A percentile compares a stretch with the other conserved stretches of the same genome.
Conservation (phyloP, 2,329 filamentous ascomycete genomes). For the Colletotrichum somersetense region DNA sequence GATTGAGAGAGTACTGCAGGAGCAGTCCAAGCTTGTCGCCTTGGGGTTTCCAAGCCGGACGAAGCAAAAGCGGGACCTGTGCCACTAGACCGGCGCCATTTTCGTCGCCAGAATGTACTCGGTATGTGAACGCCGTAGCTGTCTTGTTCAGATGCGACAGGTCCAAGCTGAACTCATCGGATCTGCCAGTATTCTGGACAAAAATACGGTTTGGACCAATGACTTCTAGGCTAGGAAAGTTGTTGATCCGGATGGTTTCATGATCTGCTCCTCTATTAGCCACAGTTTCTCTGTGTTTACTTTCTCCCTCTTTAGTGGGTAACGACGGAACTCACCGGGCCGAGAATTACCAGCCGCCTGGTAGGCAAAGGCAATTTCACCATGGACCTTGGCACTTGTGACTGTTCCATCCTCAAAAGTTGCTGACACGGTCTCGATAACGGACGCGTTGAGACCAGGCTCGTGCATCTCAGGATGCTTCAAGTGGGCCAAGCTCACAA, state of each 20-base stretch:
- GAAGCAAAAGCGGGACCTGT: slow-evolving; percentile 80
- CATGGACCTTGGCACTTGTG: slow-evolving; percentile 80
- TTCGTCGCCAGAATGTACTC: slow-evolving; percentile 77
- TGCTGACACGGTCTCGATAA: slow-evolving; percentile 92
- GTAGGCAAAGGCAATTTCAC: slow-evolving; percentile 90
- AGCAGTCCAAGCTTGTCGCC: slow-evolving; percentile 88
- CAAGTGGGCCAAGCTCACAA: slow-evolving; percentile 75
- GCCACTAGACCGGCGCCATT: slow-evolving; percentile 58
- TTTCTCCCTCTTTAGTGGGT: neutral
- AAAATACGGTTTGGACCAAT: slow-evolving; percentile 96
- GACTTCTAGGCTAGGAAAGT: slow-evolving; percentile 88
- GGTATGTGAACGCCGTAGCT: slow-evolving; percentile 91
- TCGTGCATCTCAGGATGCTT: slow-evolving; percentile 86
- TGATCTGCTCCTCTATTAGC: slow-evolving; percentile 54
- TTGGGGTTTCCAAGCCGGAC: slow-evolving; percentile 85
- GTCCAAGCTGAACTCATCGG: slow-evolving; percentile 85
- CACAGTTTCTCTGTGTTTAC: neutral
- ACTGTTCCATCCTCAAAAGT: slow-evolving; percentile 81
- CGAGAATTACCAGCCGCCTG: slow-evolving; percentile 60
- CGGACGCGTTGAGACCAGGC: slow-evolving; percentile 85
- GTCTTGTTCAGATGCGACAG: slow-evolving; percentile 79
- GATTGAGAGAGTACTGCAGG: slow-evolving; percentile 87
- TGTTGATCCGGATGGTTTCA: slow-evolving; percentile 85
- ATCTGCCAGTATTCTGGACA: slow-evolving; percentile 77
- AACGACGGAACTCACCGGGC: slow-evolving; percentile 59